phyloP scores from a whole-genome alignment of 2,329 filamentous ascomycete genomes.

The Colletotrichum incanum region DNA sequence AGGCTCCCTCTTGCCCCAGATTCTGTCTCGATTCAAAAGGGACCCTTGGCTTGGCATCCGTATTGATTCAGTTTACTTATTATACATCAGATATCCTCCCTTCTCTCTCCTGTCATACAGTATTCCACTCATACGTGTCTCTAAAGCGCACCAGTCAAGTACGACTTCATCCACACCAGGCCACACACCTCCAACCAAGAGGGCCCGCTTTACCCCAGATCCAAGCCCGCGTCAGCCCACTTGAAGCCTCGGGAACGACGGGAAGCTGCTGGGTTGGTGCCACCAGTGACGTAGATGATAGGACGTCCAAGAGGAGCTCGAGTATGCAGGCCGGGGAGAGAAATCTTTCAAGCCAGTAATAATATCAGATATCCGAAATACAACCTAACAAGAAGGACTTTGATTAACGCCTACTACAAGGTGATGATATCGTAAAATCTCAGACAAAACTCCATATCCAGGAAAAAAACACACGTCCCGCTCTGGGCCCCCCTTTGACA shows the following conservation, averaged over 20 bases:
- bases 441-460: constrained; percentile 1
- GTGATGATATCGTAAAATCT: constrained; percentile 7
- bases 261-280: constrained; percentile 1
- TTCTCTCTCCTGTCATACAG: neutral
- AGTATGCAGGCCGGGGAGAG: neutral
- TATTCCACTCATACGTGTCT: neutral
- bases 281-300: constrained; percentile 16
- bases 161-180: neutral
- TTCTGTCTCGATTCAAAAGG: neutral
- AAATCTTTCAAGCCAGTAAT: neutral
- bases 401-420: constrained; percentile 4
- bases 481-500: neutral
- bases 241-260: neutral
- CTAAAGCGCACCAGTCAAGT: neutral
- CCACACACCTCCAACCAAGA: neutral
- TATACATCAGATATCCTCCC: too few relatives aligned
- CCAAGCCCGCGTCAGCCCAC: constrained; percentile 18
- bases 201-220: constrained; percentile 40
- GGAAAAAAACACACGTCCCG: neutral
- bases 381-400: neutral
- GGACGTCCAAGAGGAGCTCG: neutral
- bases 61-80: neutral
- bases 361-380: neutral
- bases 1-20: neutral
- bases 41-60: neutral